phyloP scores from a whole-genome alignment of 805 yeast species.

The Candida insectalens region DNA sequence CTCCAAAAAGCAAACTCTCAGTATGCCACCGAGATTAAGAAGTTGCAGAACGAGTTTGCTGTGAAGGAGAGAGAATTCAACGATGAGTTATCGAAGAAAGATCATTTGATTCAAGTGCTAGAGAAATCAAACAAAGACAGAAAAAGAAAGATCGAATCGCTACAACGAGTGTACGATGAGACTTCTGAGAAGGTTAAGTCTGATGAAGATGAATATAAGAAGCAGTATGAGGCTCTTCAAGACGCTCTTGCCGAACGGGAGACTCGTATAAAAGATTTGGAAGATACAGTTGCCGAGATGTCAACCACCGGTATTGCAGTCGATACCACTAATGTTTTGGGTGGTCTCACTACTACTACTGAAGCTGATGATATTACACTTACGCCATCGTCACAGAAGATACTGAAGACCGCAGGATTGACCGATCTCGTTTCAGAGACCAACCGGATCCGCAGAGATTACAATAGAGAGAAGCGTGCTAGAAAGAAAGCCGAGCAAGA shows the following conservation, averaged over 20 bases:
- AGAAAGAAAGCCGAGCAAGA: conserved; percentile 64
- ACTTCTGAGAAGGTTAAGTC: conserved; percentile 29
- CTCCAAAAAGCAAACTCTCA: conserved; percentile 31
- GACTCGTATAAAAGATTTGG: conserved; percentile 31
- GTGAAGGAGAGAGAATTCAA: conserved; percentile 39
- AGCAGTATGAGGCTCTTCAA: conserved; percentile 27
- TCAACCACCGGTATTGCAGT: conserved; percentile 13
- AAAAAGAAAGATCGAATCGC: conserved; percentile 37
- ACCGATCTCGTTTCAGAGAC: conserved; percentile 60
- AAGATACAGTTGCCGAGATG: conserved; percentile 34
- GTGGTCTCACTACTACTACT: conserved; percentile 8
- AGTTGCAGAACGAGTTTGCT: conserved; percentile 33
- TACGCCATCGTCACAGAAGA: conserved; percentile 50
- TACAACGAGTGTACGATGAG: conserved; percentile 39
- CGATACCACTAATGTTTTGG: conserved; percentile 12
- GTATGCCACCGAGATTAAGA: conserved; percentile 34
- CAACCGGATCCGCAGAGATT: conserved; percentile 52
- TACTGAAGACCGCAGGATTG: conserved; percentile 38
- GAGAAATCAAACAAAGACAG: conserved; percentile 45
- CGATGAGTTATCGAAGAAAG: conserved; percentile 52
- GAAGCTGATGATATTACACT: conserved; percentile 17
- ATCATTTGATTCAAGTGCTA: conserved; percentile 47
- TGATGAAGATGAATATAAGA: conserved; percentile 25
- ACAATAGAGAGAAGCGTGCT: conserved; percentile 59
- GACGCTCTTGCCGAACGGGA: conserved; percentile 26